phyloP scores from a whole-genome alignment of 2,329 filamentous ascomycete genomes.

The Dothideomycetidae sp. region DNA sequence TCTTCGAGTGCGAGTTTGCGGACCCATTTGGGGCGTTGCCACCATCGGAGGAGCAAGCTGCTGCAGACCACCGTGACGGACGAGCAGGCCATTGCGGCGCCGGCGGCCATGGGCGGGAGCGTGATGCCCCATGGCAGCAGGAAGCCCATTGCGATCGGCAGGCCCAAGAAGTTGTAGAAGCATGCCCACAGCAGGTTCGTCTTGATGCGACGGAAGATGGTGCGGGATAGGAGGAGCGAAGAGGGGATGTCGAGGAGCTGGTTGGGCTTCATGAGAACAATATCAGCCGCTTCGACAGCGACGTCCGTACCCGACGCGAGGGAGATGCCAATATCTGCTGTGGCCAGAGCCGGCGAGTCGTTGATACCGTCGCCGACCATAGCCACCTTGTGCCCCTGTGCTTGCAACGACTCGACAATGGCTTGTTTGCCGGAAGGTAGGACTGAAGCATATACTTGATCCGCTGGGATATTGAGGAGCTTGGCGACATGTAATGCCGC shows the following conservation, averaged over 20 bases:
- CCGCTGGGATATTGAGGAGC: conserved; percentile 62
- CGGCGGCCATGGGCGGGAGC: conserved; percentile 86
- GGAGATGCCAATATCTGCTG: conserved; percentile 83
- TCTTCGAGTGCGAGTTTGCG: conserved; percentile 44
- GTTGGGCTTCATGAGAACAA: conserved; percentile 87
- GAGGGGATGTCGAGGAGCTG: conserved; percentile 89
- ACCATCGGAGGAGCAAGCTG: conserved; percentile 72
- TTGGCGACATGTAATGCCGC: conserved; percentile 74
- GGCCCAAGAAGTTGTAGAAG: conserved; percentile 76
- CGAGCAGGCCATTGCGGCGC: conserved; percentile 82
- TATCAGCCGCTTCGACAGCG: conserved; percentile 90
- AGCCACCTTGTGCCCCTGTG: conserved; percentile 61
- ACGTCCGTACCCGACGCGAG: conserved; percentile 89
- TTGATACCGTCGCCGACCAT: conserved; percentile 99
- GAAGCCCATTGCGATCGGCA: conserved; percentile 94
- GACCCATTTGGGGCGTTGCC: conserved; percentile 79
- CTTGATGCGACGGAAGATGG: conserved; percentile 87
- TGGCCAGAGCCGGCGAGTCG: conserved; percentile 87
- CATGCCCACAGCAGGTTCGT: conserved; percentile 87
- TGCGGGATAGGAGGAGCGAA: conserved; percentile 63
- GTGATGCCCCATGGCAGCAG: conserved; percentile 81
- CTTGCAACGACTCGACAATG: conserved; percentile 67
- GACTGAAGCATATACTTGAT: conserved; percentile 72
- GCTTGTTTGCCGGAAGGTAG: conserved; percentile 82
- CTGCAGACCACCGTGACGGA: conserved; percentile 81